phyloP scores from a whole-genome alignment of 2,329 filamentous ascomycete species.

The Penicillium decumbens region DNA sequence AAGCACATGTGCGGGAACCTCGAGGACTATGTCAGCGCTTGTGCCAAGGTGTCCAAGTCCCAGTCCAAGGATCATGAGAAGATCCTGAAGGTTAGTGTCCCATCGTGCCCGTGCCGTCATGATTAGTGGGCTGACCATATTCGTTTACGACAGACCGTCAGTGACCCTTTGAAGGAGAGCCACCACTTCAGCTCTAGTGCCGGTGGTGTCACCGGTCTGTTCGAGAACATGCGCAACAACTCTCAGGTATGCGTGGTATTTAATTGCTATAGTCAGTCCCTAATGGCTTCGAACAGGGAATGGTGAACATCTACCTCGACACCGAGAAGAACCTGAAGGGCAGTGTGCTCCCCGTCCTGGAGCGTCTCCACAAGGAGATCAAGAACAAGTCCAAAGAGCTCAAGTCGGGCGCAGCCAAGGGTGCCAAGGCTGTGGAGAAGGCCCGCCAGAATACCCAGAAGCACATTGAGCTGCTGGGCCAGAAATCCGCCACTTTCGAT shows the following conservation, averaged over 20 bases:
- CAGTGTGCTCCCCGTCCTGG: constrained; percentile 79
- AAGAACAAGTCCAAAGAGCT: constrained; percentile 95
- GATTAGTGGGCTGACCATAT: neutral
- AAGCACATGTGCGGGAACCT: constrained; percentile 90
- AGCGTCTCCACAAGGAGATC: constrained; percentile 89
- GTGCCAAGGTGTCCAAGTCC: constrained; percentile 78
- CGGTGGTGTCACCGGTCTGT: constrained; percentile 83
- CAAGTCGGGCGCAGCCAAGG: constrained; percentile 71
- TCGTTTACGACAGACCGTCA: constrained; percentile 60
- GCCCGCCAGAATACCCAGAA: constrained; percentile 82
- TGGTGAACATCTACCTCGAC: constrained; percentile 84
- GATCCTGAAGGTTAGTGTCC: constrained; percentile 66
- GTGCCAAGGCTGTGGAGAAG: constrained; percentile 87
- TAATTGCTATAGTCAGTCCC: neutral
- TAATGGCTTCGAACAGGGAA: constrained; percentile 51
- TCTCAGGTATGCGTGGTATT: constrained; percentile 59
- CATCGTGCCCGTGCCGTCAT: neutral
- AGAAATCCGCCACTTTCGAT: constrained; percentile 76
- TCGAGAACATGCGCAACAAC: constrained; percentile 90
- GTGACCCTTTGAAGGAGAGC: constrained; percentile 77
- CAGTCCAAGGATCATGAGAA: constrained; percentile 95
- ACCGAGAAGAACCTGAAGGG: constrained; percentile 87
- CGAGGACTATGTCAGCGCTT: constrained; percentile 79
- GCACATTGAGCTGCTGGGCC: constrained; percentile 88
- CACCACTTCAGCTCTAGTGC: constrained; percentile 88